phyloP scores from a whole-genome alignment of 495 filamentous ascomycete species.

The Podospora appendiculata region DNA sequence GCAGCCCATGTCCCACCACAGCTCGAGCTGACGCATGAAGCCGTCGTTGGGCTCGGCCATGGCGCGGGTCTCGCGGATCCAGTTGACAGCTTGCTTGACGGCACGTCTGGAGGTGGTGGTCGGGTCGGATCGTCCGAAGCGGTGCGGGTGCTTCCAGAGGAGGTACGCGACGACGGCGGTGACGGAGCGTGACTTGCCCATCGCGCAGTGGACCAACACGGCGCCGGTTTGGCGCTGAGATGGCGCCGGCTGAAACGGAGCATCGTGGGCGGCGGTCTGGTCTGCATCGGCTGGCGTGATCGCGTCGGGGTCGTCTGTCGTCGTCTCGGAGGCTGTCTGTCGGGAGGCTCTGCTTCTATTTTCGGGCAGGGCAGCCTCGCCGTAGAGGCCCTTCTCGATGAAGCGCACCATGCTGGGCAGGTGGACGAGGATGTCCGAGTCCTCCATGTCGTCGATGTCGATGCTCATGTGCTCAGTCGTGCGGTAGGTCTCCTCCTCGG shows the following conservation, averaged over 20 bases:
- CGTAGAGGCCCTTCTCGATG: conserved; percentile 63
- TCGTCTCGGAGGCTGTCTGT: neutral
- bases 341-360: neutral
- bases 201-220: conserved; percentile 62
- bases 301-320: conserved; percentile 5
- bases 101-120: conserved; percentile 16
- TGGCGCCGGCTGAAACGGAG: neutral
- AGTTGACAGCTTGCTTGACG: conserved; percentile 33
- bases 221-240: conserved; percentile 12
- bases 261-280: neutral
- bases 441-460: conserved; percentile 79
- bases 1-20: conserved; percentile 81
- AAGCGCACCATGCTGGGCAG: conserved; percentile 71
- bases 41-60: conserved; percentile 80
- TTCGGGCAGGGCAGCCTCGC: conserved; percentile 16
- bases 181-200: conserved; percentile 91
- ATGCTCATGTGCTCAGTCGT: conserved; percentile 65
- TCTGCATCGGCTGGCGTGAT: neutral
- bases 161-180: conserved; percentile 79
- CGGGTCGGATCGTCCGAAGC: conserved; percentile 26
- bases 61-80: conserved; percentile 56
- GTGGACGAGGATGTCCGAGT: conserved; percentile 77
- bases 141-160: conserved; percentile 52
- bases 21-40: conserved; percentile 77
- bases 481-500: conserved; percentile 28